phyloP scores from a whole-genome alignment of 148 eudicot genomes.

The Rheum nobile region DNA sequence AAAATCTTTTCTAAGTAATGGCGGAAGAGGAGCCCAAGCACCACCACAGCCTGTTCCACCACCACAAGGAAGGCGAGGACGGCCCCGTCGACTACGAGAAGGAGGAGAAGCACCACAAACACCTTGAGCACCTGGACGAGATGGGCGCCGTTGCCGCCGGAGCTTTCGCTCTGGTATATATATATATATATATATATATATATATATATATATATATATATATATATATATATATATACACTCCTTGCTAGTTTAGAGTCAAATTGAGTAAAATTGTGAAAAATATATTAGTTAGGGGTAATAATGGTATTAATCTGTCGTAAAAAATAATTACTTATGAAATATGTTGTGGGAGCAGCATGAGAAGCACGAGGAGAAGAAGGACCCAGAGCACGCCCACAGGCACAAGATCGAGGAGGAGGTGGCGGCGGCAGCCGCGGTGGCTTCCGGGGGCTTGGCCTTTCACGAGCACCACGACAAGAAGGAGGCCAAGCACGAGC shows the following conservation, averaged over 20 bases:
- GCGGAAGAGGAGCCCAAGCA: conserved; percentile 16
- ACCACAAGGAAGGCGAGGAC: conserved; percentile 12
- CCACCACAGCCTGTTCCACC: conserved; percentile 17
- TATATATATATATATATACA: background rate
- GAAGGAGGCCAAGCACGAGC: conserved; percentile 23
- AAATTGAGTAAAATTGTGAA: too few species aligned
- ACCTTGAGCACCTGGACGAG: conserved; percentile 16
- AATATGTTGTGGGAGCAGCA: background rate
- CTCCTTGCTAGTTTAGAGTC: too few species aligned
- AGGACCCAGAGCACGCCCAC: conserved; percentile 24
- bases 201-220: too few species aligned
- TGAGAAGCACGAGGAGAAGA: conserved; percentile 23
- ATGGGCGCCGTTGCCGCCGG: conserved; percentile 17
- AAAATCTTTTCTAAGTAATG: background rate
- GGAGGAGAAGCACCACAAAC: conserved; percentile 18
- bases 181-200: background rate
- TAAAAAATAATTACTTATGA: background rate
- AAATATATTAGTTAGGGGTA: too few species aligned
- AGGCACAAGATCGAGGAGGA: conserved; percentile 19
- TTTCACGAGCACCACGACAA: conserved; percentile 27
- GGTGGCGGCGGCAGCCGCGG: conserved; percentile 14
- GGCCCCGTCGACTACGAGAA: conserved; percentile 13
- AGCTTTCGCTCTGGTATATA: conserved; percentile 11
- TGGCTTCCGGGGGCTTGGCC: conserved; percentile 18
- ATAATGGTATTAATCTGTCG: too few species aligned